Conservation (phyloP, 495 filamentous ascomycete genomes). For the Echria macrotheca region DNA sequence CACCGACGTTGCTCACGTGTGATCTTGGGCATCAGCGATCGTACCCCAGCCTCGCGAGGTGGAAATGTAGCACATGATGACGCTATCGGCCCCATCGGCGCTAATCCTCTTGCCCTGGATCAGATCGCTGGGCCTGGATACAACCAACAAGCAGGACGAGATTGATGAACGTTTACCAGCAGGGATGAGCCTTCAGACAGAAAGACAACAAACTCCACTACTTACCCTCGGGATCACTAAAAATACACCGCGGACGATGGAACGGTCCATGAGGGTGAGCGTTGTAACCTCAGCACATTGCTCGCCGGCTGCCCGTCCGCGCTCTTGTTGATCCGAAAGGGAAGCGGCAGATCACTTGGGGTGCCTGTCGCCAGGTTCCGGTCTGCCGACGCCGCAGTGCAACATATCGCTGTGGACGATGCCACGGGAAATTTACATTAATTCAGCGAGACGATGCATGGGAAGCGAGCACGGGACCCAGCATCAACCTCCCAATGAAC, state of each 20-base stretch:
- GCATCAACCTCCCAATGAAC: too few relatives aligned
- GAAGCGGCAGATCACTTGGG: slow-evolving; percentile 8
- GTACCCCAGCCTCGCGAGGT: slow-evolving; percentile 16
- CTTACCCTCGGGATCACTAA: neutral
- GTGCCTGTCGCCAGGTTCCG: slow-evolving; percentile 5
- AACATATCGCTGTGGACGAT: neutral
- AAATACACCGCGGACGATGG: slow-evolving; percentile 3
- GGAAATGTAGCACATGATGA: slow-evolving; percentile 7
- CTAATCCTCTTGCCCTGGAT: slow-evolving; percentile 7
- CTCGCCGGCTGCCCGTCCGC: neutral
- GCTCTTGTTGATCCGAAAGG: neutral
- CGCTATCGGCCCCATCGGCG: slow-evolving; percentile 3
- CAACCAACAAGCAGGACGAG: too few relatives aligned
- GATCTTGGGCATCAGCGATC: slow-evolving; percentile 13
- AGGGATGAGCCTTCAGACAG: too few relatives aligned
- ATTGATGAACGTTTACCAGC: too few relatives aligned
- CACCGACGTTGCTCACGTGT: slow-evolving; percentile 10
- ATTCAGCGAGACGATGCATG: neutral
- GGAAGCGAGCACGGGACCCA: neutral
- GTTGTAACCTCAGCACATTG: neutral
- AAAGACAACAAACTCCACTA: too few relatives aligned
- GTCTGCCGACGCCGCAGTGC: slow-evolving; percentile 6
- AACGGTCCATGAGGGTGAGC: neutral
- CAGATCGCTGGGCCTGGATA: slow-evolving; percentile 8
- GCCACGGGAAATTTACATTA: neutral